Evolutionary conservation across 345 rosid species (phyloP), one percentile per base, ranked within the genome.

Genomic region (Eucalyptus camaldulensis): DNA sequence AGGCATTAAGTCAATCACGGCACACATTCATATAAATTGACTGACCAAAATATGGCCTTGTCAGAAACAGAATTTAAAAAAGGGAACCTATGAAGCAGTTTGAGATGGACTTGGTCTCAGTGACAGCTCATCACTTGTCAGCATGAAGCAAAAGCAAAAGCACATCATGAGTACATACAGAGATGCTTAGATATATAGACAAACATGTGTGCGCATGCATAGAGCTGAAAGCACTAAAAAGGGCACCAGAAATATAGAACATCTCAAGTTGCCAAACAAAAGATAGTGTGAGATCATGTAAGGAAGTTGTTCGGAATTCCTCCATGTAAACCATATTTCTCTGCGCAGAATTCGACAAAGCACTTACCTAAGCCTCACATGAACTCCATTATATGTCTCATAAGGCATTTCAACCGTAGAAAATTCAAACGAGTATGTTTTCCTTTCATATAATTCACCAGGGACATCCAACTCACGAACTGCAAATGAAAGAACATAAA

Each of bases 381-480:
- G 96, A 86, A 96, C 96, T 56, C 98, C 99, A 89, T 92, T 96
- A 92, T 96, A 98, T 13, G 99, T 95, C 94, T 98, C 99, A 58
- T 97, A 94, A 7, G 99, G 99, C 99, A 98, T 97, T 94, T 98
- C 99, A 88, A 98, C 99, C 0, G 97, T 95, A 29, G 99, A 94
- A 91, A 98, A 98, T 88, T 98, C 99, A 91, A 98, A 98, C 13
- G 98, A 95, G 86, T 97, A 98, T 19, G 98, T 91, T 90, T 98
- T 98, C 85, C 93, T 94, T 93, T 98, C 99, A 86, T 95, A 95
- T 91, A 98, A 93, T 88, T 98, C 99, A 90, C 99, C 99, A 88
- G 98, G 99, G 88, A 98, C 95, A 94, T 98, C 99, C 93, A 98
- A 91, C 91, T 98, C 98, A 86, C 98, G 99, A 49, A 98, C 99